A percentile compares a stretch with the other conserved stretches of the same genome.
phyloP scores from a whole-genome alignment of 192 early-diverging fungal species.

The Anaeromyces robustus region DNA sequence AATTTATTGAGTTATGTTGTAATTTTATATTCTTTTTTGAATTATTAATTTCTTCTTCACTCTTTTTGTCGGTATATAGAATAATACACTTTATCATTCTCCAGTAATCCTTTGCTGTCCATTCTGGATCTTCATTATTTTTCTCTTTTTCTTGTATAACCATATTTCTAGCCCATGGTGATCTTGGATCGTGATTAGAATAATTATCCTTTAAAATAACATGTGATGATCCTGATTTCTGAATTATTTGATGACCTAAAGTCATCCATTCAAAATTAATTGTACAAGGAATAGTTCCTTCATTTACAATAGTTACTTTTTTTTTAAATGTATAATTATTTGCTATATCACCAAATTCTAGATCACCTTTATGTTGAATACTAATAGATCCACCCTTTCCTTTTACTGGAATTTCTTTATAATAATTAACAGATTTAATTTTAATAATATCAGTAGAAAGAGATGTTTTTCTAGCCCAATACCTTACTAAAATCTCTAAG shows the following conservation, averaged over 20 bases:
- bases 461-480: slow-evolving; percentile 21
- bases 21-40: not conserved
- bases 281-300: slow-evolving; percentile 34
- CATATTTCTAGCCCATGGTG: slow-evolving; percentile 28
- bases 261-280: slow-evolving; percentile 32
- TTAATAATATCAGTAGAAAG: slow-evolving; percentile 21
- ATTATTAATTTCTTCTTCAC: slow-evolving; percentile 6
- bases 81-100: slow-evolving; percentile 10
- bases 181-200: slow-evolving; percentile 30
- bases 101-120: slow-evolving; percentile 22
- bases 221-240: slow-evolving; percentile 11
- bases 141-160: slow-evolving; percentile 19
- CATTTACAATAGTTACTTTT: slow-evolving; percentile 28
- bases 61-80: not conserved
- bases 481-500: slow-evolving; percentile 27
- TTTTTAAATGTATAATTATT: slow-evolving; percentile 30
- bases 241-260: slow-evolving; percentile 27
- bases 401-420: slow-evolving; percentile 11
- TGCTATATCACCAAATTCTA: slow-evolving; percentile 44
- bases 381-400: slow-evolving; percentile 38
- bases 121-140: not conserved
- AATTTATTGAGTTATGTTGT: not conserved
- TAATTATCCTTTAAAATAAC: slow-evolving; percentile 28
- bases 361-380: slow-evolving; percentile 33
- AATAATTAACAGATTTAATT: slow-evolving; percentile 25